Conservation (phyloP, 352 stramenopile genomes). For the Globisporangium viniferum region DNA sequence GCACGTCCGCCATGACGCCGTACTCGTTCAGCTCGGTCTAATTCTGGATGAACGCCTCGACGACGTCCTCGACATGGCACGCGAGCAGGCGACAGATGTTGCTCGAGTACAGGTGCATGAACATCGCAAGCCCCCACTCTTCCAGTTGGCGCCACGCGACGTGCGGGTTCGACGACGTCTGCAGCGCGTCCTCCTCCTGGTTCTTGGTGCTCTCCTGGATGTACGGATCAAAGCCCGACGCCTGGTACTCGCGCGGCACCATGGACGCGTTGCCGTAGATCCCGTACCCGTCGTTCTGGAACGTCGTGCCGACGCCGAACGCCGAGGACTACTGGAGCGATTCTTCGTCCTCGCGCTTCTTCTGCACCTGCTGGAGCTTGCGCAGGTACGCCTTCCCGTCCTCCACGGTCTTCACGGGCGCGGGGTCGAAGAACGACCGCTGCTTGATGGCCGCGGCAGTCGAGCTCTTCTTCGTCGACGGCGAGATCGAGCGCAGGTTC, state of each 20-base stretch:
- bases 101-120: constrained; percentile 85
- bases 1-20: constrained; percentile 74
- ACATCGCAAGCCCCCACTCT: constrained; percentile 74
- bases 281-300: constrained; percentile 54
- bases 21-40: constrained; percentile 75
- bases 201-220: constrained; percentile 55
- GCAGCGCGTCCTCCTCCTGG: constrained; percentile 70
- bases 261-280: constrained; percentile 72
- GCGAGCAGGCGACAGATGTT: constrained; percentile 78
- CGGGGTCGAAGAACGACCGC: constrained; percentile 75
- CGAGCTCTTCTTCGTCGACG: constrained; percentile 33
- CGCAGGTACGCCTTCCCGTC: constrained; percentile 73
- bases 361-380: constrained; percentile 50
- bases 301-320: constrained; percentile 44
- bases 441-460: constrained; percentile 11
- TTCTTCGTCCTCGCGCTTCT: constrained; percentile 41
- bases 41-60: constrained; percentile 80
- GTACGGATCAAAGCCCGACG: constrained; percentile 75
- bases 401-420: constrained; percentile 62
- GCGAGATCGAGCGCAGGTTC: constrained; percentile 48
- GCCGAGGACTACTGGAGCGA: constrained; percentile 45
- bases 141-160: constrained; percentile 77
- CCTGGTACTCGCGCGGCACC: constrained; percentile 78
- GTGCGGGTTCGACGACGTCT: constrained; percentile 67
- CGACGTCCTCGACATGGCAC: constrained; percentile 82